These are phyloP conservation scores for Colletotrichum noveboracense DNA, from an alignment of 2,329 filamentous ascomycete species.

Conservation along the genomic window DNA sequence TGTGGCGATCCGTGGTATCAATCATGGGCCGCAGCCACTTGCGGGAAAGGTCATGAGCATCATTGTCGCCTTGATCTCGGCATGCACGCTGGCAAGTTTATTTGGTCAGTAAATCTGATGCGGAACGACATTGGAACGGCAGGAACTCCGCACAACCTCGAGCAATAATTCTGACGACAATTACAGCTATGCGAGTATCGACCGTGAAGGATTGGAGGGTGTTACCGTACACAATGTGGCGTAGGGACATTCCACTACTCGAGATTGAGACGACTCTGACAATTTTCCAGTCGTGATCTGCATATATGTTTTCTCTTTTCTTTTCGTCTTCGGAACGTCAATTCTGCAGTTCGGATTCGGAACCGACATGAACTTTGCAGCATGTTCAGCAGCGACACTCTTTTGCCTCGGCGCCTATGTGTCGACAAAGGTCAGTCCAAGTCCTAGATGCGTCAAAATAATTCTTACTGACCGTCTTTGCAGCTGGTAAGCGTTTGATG, in stretches of 20 bases:
- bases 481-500: neutral
- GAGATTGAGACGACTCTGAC: neutral
- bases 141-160: neutral
- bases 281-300: neutral
- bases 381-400: constrained; percentile 7
- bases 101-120: neutral
- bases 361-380: constrained; percentile 1
- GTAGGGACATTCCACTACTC: neutral
- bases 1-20: constrained; percentile 3
- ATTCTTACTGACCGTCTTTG: neutral
- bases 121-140: neutral
- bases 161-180: neutral
- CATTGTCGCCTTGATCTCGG: constrained; percentile 11
- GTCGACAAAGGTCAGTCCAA: constrained; percentile 1
- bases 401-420: constrained; percentile 14
- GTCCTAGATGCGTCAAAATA: neutral
- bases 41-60: constrained; percentile 13
- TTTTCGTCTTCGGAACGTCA: constrained; percentile 14
- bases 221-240: constrained; percentile 13
- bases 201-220: constrained; percentile 11
- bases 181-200: neutral
- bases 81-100: neutral
- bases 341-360: constrained; percentile 14
- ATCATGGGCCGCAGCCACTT: neutral
- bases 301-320: constrained; percentile 10